Percentiles rank a stretch among this genome's conserved stretches.
Evolutionary conservation across 768 basidiomycete genomes (phyloP).

Genomic region (Pleurotus ostreatus): DNA sequence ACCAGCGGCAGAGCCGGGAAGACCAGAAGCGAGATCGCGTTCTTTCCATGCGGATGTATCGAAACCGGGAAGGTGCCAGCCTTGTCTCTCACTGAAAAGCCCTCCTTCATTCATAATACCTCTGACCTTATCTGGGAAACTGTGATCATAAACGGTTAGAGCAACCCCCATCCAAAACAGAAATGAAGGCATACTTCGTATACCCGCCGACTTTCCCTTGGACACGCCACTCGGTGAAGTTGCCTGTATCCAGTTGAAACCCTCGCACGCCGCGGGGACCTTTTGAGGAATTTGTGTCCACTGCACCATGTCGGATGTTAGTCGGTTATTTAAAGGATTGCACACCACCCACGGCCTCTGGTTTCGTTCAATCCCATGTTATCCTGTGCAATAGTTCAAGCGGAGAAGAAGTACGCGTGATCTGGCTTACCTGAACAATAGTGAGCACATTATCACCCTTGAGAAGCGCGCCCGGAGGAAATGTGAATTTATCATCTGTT

Average conservation of each 20-base stretch:
- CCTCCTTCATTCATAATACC: slow-evolving; percentile 74
- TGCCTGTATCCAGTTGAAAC: slow-evolving; percentile 59
- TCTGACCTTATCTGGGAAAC: slow-evolving; percentile 71
- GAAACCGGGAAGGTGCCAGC: slow-evolving; percentile 76
- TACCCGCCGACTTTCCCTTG: slow-evolving; percentile 79
- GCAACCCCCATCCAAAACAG: background rate
- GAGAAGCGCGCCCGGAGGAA: slow-evolving; percentile 53
- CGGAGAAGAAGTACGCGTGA: background rate
- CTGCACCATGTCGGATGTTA: slow-evolving; percentile 16
- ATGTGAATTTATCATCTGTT: slow-evolving; percentile 61
- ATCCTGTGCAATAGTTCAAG: slow-evolving; percentile 38
- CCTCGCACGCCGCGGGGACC: slow-evolving; percentile 78
- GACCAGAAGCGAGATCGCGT: slow-evolving; percentile 53
- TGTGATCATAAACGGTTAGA: slow-evolving; percentile 21
- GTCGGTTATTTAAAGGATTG: too few species aligned
- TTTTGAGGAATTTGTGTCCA: slow-evolving; percentile 51
- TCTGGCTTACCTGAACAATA: slow-evolving; percentile 53
- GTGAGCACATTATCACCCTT: slow-evolving; percentile 73
- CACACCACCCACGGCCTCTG: slow-evolving; percentile 32
- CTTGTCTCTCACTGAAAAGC: slow-evolving; percentile 57
- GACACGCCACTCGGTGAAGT: slow-evolving; percentile 63
- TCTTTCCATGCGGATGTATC: slow-evolving; percentile 55
- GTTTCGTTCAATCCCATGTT: slow-evolving; percentile 78
- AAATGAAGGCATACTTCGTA: slow-evolving; percentile 35
- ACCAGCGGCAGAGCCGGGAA: slow-evolving; percentile 57